Conservation (phyloP, 306 rosid genomes). For the Cicer bijugum region DNA sequence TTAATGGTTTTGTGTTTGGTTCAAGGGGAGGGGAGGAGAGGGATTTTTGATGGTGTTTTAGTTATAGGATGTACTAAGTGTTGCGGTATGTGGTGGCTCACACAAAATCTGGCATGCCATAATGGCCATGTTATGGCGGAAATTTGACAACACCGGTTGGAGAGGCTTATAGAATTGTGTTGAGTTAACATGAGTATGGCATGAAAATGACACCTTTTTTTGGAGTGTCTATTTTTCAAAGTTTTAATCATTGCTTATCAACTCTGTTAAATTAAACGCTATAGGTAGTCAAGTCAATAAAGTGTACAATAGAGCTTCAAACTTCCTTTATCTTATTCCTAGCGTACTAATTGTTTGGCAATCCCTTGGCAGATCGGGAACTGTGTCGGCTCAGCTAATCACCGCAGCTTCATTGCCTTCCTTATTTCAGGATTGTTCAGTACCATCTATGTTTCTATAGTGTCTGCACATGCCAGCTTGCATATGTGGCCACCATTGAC, state of each 20-base stretch:
- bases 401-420: slow-evolving; percentile 76
- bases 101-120: background rate
- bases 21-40: too few relatives aligned
- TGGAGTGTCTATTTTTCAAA: background rate
- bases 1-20: too few relatives aligned
- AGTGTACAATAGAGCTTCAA: slow-evolving; percentile 19
- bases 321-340: slow-evolving; percentile 35
- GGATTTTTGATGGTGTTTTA: too few relatives aligned
- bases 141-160: background rate
- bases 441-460: slow-evolving; percentile 62
- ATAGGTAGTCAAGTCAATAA: background rate
- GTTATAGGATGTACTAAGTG: background rate
- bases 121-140: background rate
- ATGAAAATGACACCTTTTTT: slow-evolving; percentile 2
- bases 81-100: background rate
- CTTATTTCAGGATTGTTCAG: slow-evolving; percentile 78
- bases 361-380: slow-evolving; percentile 84
- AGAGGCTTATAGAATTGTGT: slow-evolving; percentile 2
- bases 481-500: slow-evolving; percentile 67
- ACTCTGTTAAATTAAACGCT: slow-evolving; percentile 16
- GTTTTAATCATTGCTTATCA: slow-evolving; percentile 14
- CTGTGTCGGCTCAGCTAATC: slow-evolving; percentile 92
- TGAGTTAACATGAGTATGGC: background rate
- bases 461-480: slow-evolving; percentile 57
- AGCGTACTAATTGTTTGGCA: slow-evolving; percentile 22